Conservation (phyloP, 1,284 basidiomycete genomes). For the Cutaneotrichosporon sp. region DNA sequence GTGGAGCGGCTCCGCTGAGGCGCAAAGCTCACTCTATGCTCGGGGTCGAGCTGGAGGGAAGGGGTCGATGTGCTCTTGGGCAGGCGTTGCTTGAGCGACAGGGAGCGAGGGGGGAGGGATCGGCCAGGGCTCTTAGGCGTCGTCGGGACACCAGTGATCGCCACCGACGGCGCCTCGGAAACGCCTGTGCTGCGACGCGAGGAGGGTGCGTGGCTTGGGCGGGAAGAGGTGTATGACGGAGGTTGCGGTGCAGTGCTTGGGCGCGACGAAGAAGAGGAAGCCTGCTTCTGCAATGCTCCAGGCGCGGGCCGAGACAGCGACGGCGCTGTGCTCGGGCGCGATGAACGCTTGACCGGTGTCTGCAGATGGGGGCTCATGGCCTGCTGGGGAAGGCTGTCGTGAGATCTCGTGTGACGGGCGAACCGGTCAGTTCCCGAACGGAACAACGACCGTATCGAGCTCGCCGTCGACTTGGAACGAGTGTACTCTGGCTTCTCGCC, state of each 20-base stretch:
- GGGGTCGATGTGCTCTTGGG: conserved; percentile 17
- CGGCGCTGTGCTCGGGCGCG: not conserved
- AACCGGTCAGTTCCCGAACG: not conserved
- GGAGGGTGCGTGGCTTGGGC: not conserved
- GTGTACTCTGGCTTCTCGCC: conserved; percentile 8
- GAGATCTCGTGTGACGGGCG: conserved; percentile 4
- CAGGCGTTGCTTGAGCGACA: conserved; percentile 1
- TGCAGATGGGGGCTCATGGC: not conserved
- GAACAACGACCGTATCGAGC: conserved; percentile 20
- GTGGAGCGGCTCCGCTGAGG: conserved; percentile 8
- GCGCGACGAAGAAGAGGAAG: not conserved
- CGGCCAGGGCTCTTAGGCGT: not conserved
- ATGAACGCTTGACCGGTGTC: not conserved
- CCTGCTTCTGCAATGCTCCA: not conserved
- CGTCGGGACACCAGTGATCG: not conserved
- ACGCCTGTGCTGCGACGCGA: not conserved
- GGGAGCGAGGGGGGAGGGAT: not conserved
- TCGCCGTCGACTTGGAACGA: conserved; percentile 15
- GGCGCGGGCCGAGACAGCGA: not conserved
- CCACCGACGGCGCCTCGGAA: not conserved
- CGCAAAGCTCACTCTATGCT: not conserved
- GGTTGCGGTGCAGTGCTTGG: not conserved
- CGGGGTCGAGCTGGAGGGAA: not conserved
- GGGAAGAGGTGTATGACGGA: not conserved
- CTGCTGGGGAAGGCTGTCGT: conserved; percentile 10